Evolutionary conservation across 768 basidiomycete species (phyloP).

Genomic region (Cystofilobasidium ferigula): DNA sequence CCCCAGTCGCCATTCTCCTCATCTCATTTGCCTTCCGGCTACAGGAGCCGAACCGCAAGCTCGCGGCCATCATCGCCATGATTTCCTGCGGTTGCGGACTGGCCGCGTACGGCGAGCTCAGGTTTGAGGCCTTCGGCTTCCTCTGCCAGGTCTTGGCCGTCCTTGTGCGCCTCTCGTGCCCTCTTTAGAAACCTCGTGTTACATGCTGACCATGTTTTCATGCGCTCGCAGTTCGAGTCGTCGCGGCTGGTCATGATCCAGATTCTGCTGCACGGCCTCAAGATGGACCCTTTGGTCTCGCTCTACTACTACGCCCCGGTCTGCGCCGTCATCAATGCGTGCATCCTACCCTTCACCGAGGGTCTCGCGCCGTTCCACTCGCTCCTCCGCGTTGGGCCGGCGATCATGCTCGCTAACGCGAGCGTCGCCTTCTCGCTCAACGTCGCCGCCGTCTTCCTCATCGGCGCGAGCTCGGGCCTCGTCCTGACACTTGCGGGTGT

Average conservation of each 20-base stretch:
- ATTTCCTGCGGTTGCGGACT: conserved; percentile 64
- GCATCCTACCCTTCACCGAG: conserved; percentile 82
- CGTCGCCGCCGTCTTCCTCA: conserved; percentile 86
- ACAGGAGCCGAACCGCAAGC: conserved; percentile 39
- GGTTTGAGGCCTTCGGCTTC: conserved; percentile 79
- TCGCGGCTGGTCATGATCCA: conserved; percentile 87
- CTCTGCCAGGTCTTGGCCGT: conserved; percentile 66
- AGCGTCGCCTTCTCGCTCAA: conserved; percentile 77
- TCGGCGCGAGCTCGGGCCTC: conserved; percentile 52
- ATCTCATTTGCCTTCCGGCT: conserved; percentile 87
- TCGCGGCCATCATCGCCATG: conserved; percentile 38
- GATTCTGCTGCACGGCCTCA: conserved; percentile 81
- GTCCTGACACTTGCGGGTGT: conserved; percentile 89
- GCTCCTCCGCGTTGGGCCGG: conserved; percentile 52
- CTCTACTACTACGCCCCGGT: conserved; percentile 62
- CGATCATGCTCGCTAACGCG: conserved; percentile 72
- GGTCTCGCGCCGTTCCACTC: conserved; percentile 76
- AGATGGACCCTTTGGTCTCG: conserved; percentile 95
- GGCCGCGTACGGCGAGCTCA: conserved; percentile 59
- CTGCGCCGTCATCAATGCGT: conserved; percentile 77
- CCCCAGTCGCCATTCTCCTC: conserved; percentile 42
- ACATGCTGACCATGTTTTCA: background rate
- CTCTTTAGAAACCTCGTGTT: background rate
- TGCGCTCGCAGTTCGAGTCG: conserved; percentile 19
- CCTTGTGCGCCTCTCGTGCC: background rate